phyloP scores from a whole-genome alignment of 176 grass and related monocot species.

The Ensete ventricosum region DNA sequence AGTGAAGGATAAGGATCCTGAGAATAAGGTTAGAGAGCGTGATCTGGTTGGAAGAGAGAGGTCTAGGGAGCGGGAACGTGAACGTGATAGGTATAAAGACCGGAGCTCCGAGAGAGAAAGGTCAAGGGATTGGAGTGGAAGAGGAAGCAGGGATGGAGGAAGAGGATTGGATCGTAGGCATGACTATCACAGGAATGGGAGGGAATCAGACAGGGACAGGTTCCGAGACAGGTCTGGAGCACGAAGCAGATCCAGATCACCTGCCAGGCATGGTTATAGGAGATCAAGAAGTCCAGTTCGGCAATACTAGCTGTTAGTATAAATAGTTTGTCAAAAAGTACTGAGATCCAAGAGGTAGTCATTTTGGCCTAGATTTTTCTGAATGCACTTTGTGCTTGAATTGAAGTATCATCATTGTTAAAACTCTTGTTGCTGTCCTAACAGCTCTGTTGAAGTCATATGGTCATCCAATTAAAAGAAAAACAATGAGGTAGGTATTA shows the following conservation, averaged over 20 bases:
- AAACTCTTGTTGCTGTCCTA: constrained; percentile 53
- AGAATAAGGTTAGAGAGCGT: constrained; percentile 23
- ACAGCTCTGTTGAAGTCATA: constrained; percentile 74
- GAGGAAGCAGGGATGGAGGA: constrained; percentile 25
- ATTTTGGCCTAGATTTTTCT: constrained; percentile 43
- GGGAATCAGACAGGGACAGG: constrained; percentile 53
- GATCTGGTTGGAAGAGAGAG: constrained; percentile 27
- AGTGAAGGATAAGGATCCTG: constrained; percentile 32
- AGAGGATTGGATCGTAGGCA: constrained; percentile 41
- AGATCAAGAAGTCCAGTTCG: constrained; percentile 49
- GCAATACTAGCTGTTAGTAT: constrained; percentile 48
- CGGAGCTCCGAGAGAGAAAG: constrained; percentile 49
- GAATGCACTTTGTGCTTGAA: constrained; percentile 46
- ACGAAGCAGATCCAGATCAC: constrained; percentile 73
- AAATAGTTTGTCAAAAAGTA: constrained; percentile 50
- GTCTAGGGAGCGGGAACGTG: neutral
- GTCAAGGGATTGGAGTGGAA: constrained; percentile 35
- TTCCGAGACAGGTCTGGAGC: constrained; percentile 29
- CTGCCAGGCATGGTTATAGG: constrained; percentile 48
- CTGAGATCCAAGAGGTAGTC: constrained; percentile 75
- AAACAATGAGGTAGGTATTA: constrained; percentile 74
- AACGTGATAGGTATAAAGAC: constrained; percentile 30
- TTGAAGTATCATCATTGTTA: constrained; percentile 39
- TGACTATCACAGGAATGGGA: constrained; percentile 59
- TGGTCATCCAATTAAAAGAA: constrained; percentile 54